Base-by-base conservation (phyloP, 2,329 filamentous ascomycete species). In the Aspergillus tanneri region DNA sequence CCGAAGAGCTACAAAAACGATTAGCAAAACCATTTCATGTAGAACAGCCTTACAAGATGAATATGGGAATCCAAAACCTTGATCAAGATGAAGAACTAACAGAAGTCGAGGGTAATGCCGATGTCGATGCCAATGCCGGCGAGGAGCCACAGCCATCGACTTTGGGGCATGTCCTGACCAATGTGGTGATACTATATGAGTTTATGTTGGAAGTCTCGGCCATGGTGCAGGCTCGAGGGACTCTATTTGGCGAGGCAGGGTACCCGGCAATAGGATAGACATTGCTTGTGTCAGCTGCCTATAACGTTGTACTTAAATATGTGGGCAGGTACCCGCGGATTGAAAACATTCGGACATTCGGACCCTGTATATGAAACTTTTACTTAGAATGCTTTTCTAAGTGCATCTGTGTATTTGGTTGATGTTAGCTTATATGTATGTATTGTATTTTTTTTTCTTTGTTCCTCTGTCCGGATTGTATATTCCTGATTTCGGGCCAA, bases 161-260 rank as follows among this genome's bases (percentile, higher is more conserved):
- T 6, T 81, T 93, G 4, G 89, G 86, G 32, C 88, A 92, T 64
- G 75, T 92, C 9, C 72, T 93, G 53, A 92, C 88, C 5, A 93
- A 92, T 65, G 82, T 87, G 32, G 81, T 92, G 49, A 81, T 92
- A 42, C 74, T 90, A 48, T 88, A 93, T 66, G 86, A 87, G 27
- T 93, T 93, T 64, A 70, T 92, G 41, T 77, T 92, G 41, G 88
- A 93, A 67, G 68, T 92, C 47, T 84, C 87, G 2, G 86, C 86
- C 21, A 69, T 91, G 58, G 77, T 90, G 49, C 87, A 92, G 66
- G 84, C 87, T 27, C 77, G 88, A 46, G 86, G 85, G 19, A 84
- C 84, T 10, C 67, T 91, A 39, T 91, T 92, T 68, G 85, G 86
- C 45, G 88, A 92, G 66, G 84, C 90, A 21, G 81, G 79, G 30